Evolutionary conservation across 305 asterid genomes (phyloP).

Genomic region (Ilex paraguariensis): DNA sequence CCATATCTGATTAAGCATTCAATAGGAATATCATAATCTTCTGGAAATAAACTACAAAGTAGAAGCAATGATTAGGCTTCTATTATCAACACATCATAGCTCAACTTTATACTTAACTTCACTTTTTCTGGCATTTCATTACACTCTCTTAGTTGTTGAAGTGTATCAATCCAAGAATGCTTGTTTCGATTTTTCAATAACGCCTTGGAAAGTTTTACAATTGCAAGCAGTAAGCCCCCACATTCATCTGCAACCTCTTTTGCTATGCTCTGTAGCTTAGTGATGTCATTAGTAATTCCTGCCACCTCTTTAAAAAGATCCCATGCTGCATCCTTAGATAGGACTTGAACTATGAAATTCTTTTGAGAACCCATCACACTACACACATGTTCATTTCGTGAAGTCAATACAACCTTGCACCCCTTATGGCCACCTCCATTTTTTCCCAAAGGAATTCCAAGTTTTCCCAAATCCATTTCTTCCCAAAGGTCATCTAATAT

Average conservation of each 20-base stretch:
- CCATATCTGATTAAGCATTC: slow-evolving; percentile 13
- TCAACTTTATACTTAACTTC: slow-evolving; percentile 6
- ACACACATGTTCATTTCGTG: neutral
- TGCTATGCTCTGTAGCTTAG: too few relatives aligned
- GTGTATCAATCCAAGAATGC: slow-evolving; percentile 6
- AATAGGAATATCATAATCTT: neutral
- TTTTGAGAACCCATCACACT: slow-evolving; percentile 2
- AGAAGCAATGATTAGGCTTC: slow-evolving; percentile 17
- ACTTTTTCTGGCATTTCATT: neutral
- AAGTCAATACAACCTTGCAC: slow-evolving; percentile 11
- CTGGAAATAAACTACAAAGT: slow-evolving; percentile 27
- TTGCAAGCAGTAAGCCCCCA: neutral
- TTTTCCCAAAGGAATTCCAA: slow-evolving; percentile 12
- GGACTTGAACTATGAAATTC: neutral
- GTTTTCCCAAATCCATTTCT: neutral
- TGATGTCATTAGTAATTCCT: too few relatives aligned
- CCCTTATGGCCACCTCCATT: neutral
- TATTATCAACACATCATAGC: slow-evolving; percentile 8
- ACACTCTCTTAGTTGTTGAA: neutral
- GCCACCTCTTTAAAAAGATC: too few relatives aligned
- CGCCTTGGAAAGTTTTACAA: slow-evolving; percentile 13
- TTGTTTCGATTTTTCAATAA: neutral
- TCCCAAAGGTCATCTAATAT: slow-evolving; percentile 21
- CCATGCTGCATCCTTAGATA: too few relatives aligned
- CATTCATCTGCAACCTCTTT: too few relatives aligned